Base-by-base conservation (phyloP, 2,329 filamentous ascomycete species). In the Penicillium verrucosum region DNA sequence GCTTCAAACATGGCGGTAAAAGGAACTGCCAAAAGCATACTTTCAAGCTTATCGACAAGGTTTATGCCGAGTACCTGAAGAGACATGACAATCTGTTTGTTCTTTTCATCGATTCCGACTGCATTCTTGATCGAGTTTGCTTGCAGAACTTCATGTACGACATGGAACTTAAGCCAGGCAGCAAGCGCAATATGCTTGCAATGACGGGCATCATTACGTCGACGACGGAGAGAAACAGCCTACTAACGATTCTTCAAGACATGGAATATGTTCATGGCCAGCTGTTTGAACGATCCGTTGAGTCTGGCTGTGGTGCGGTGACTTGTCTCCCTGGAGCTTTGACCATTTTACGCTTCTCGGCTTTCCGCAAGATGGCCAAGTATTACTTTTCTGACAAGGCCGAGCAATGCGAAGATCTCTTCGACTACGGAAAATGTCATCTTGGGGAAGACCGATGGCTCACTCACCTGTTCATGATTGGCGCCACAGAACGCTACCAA, bases 241-340 rank as follows among this genome's bases (percentile, higher is more conserved):
- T 97, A 54, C 90, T 97, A 68, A 97, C 94, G 0, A 79, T 99
- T 14, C 81, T 99, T 5, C 93, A 99, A 74, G 93, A 99, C 66
- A 96, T 97, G 88, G 94, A 99, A 74, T 97, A 97, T 69, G 89
- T 97, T 29, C 94, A 97, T 73, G 94, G 93, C 6, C 94, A 99
- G 73, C 82, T 97, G 5, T 97, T 97, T 69, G 94, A 99, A 74
- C 87, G 93, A 54, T 95, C 92, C 0, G 92, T 97, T 32, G 93
- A 99, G 71, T 97, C 93, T 5, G 90, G 89, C 8, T 97, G 93
- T 71, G 93, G 93, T 51, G 86, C 93, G 6, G 93, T 99, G 46
- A 97, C 93, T 34, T 99, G 93, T 74, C 81, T 99, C 46, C 94
- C 94, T 0, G 93, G 94, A 29, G 93, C 93, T n/a, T 77, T 97